Evolutionary conservation across 345 rosid genomes (phyloP).

Genomic region (Mallotus nudiflorus): DNA sequence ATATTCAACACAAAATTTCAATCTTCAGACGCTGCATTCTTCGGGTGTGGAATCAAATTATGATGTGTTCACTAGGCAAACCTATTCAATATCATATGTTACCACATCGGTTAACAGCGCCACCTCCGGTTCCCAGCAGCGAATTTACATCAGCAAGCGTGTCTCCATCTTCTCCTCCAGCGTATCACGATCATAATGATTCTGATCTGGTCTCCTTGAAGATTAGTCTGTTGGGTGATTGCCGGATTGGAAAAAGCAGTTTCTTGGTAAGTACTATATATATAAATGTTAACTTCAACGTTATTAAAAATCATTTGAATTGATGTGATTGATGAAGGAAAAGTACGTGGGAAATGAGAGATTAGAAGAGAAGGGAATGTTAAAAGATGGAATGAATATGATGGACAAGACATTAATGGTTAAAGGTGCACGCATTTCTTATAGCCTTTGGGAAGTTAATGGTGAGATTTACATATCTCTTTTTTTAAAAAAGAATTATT

Average conservation of each 20-base stretch:
- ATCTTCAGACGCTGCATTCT: constrained; percentile 57
- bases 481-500: too few relatives aligned
- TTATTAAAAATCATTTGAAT: too few relatives aligned
- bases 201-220: constrained; percentile 80
- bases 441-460: constrained; percentile 80
- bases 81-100: constrained; percentile 51
- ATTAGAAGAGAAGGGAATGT: constrained; percentile 31
- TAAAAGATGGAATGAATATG: constrained; percentile 52
- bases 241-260: constrained; percentile 71
- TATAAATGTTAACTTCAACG: too few relatives aligned
- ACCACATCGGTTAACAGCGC: constrained; percentile 35
- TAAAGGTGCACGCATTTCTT: constrained; percentile 72
- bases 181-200: constrained; percentile 34
- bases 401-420: constrained; percentile 72
- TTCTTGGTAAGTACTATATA: constrained; percentile 52
- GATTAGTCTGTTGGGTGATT: constrained; percentile 83
- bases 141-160: background rate
- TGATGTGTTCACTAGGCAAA: constrained; percentile 50
- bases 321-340: constrained; percentile 36
- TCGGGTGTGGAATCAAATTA: constrained; percentile 43
- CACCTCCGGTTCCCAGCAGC: background rate
- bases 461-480: constrained; percentile 33
- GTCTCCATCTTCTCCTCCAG: constrained; percentile 19
- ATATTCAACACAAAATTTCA: constrained; percentile 51
- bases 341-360: constrained; percentile 72